Base-by-base conservation (phyloP, 2,329 filamentous ascomycete species). In the Pseudocercospora fuligena region DNA sequence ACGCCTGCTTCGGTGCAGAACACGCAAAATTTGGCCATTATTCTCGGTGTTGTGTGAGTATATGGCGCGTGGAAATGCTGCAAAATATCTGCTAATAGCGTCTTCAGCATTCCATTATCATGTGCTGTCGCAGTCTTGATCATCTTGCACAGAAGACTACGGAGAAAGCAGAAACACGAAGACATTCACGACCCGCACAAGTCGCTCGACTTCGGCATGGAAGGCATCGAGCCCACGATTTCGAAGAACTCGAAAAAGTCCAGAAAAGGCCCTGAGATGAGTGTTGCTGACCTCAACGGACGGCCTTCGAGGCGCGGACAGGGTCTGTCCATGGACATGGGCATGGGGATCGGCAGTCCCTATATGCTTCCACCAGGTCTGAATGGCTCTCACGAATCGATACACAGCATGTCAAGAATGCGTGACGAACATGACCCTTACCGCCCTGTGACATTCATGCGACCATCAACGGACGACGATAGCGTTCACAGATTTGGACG, bases 191-290 rank as follows among this genome's bases (percentile, higher is more conserved):
- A 97, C 79, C 92, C 92, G 72, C 92, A 96, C 80, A 94, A 91
- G 76, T 95, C 93, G 0, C 86, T 98, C 76, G 95, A 99, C 78
- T 99, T 97, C 77, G 95, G 95, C 40, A 80, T 97, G 76, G 92
- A 90, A n/a, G 70, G 70, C 64, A 70, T 72, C 43, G 69, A 65
- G 61, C 66, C 67, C 23, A 57, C 36, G 12, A 62, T 66, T 1
- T 57, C 66, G 29, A 69, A 70, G 49, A 68, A 76, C 43, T 70
- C 75, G 64, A 82, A 83, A 66, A 76, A 25, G 76, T 75, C 47
- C 85, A 79, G 76, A 70, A 76, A 77, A 21, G 73, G 70, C 56
- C 80, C 83, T 70, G 80, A 89, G 79, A 82, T 88, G 84, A 85
- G 82, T 27, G 85, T 92, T 75, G 89, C 89, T 12, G 73, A 77